Percentiles rank a stretch among this genome's conserved stretches.
phyloP scores from a whole-genome alignment of 257 asterid genomes.

The Capsicum chinense region DNA sequence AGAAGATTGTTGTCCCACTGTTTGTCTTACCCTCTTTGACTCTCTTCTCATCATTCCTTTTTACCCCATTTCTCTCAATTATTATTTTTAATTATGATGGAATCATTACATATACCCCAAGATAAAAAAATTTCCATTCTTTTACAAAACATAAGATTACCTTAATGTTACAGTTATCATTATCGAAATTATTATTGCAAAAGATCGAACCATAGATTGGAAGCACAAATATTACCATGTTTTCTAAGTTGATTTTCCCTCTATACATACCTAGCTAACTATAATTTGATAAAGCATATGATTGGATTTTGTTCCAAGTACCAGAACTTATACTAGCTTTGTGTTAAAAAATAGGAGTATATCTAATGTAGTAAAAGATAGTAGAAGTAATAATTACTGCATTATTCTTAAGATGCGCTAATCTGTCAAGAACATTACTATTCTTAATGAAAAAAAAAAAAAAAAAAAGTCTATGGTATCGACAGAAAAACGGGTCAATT shows the following conservation, averaged over 20 bases:
- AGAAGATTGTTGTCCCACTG: background rate
- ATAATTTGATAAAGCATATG: background rate
- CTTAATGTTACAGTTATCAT: too few species aligned
- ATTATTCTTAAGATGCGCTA: too few species aligned
- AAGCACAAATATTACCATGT: background rate
- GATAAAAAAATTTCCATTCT: background rate
- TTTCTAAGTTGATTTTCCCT: background rate
- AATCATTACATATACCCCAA: slow-evolving; percentile 21
- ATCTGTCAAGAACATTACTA: too few species aligned
- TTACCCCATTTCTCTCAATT: background rate
- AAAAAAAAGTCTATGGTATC: too few species aligned
- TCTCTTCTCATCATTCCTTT: background rate
- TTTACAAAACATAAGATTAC: too few species aligned
- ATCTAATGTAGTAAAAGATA: too few species aligned
- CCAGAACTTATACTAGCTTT: background rate
- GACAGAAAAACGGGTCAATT: too few species aligned
- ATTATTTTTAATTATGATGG: background rate
- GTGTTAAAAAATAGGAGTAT: background rate
- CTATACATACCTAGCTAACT: background rate
- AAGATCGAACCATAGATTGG: background rate
- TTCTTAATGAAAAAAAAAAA: too few species aligned
- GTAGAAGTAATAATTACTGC: too few species aligned
- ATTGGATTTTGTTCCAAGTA: background rate
- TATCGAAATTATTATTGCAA: background rate
- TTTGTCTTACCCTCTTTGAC: slow-evolving; percentile 22